Conservation (phyloP, 73 alveolate species). For the Uronychia setigera region DNA sequence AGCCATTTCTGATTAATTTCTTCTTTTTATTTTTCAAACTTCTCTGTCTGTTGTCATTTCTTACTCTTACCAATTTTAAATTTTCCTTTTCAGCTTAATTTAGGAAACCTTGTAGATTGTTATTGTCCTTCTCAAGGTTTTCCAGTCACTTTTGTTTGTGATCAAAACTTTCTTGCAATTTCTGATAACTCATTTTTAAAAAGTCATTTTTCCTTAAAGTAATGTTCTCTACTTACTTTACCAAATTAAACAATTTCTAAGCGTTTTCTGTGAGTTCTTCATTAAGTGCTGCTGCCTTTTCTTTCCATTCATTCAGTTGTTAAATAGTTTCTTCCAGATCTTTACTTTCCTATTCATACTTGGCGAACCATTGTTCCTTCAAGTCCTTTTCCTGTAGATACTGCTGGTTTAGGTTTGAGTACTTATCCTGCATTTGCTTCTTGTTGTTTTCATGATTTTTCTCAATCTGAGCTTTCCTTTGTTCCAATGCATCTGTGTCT, state of each 20-base stretch:
- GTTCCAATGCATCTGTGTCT: background rate
- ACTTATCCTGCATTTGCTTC: constrained; percentile 45
- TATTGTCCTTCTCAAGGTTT: background rate
- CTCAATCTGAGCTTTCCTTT: background rate
- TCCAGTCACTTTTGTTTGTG: background rate
- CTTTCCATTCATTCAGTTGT: background rate
- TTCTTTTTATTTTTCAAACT: background rate
- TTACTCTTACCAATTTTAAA: background rate
- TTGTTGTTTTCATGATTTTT: constrained; percentile 7
- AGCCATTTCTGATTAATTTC: background rate
- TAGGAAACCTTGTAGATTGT: background rate
- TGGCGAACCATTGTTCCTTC: background rate
- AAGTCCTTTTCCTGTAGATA: background rate
- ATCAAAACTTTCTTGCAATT: background rate
- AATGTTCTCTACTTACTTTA: background rate
- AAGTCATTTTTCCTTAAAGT: background rate
- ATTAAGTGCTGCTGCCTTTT: too few relatives aligned
- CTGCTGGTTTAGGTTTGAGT: background rate
- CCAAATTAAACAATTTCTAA: too few relatives aligned
- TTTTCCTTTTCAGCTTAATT: background rate
- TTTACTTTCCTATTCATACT: background rate
- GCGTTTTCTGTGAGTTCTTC: too few relatives aligned
- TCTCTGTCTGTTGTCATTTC: background rate
- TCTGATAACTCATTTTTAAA: background rate
- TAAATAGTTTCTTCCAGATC: background rate